Conservation (phyloP, 176 grass and related monocot genomes). For the Ampelocalamus luodianensis region DNA sequence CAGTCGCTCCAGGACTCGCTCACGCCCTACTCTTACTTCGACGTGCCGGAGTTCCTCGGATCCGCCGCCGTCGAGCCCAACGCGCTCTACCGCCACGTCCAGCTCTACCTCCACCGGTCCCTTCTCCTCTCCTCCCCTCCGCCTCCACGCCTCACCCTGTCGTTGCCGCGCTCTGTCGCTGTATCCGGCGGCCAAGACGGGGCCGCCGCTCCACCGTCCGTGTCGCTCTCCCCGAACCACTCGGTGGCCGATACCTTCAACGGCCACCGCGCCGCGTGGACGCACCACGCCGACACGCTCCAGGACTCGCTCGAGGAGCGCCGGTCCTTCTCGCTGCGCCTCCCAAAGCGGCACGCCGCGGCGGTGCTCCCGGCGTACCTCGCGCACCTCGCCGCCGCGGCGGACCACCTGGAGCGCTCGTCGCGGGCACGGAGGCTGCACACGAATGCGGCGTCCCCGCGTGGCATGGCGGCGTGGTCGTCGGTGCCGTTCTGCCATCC, state of each 20-base stretch:
- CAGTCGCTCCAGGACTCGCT: constrained; percentile 90
- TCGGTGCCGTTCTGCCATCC: constrained; percentile 90
- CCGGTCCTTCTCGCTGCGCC: constrained; percentile 80
- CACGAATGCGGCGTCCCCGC: constrained; percentile 64
- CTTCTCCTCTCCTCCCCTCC: constrained; percentile 64
- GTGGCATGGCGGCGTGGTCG: constrained; percentile 61
- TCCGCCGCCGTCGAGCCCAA: constrained; percentile 92
- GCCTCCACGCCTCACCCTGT: constrained; percentile 85
- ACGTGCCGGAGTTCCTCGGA: constrained; percentile 89
- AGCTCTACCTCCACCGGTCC: constrained; percentile 95
- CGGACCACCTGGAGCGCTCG: constrained; percentile 77
- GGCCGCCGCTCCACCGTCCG: constrained; percentile 38
- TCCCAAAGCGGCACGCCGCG: constrained; percentile 81
- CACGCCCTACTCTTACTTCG: constrained; percentile 97
- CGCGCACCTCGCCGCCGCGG: constrained; percentile 62
- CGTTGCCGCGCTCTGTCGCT: constrained; percentile 52
- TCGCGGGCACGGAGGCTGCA: constrained; percentile 76
- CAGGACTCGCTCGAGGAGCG: constrained; percentile 97
- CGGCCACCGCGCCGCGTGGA: constrained; percentile 82
- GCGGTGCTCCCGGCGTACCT: constrained; percentile 74
- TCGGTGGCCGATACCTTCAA: constrained; percentile 73
- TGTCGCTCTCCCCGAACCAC: constrained; percentile 94
- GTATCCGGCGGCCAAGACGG: neutral
- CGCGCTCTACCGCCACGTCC: constrained; percentile 84
- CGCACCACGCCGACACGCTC: constrained; percentile 86